Conservation (phyloP, 2,329 filamentous ascomycete genomes). For the Plectosphaerella plurivora region DNA sequence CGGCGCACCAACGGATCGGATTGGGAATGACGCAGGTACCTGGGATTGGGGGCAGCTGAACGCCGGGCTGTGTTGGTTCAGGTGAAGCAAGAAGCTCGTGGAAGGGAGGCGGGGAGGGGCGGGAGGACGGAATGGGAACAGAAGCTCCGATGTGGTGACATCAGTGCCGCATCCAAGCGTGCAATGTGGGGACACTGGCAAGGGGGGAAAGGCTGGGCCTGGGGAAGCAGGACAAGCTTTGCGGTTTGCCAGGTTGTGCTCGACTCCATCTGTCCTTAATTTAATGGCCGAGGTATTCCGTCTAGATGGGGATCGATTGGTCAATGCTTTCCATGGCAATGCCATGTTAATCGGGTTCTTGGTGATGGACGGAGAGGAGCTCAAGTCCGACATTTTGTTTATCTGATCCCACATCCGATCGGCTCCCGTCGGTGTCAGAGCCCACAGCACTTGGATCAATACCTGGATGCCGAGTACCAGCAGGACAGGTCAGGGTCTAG, state of each 20-base stretch:
- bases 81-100: not conserved
- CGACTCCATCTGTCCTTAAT: not conserved
- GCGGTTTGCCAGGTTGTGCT: not conserved
- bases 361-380: no score
- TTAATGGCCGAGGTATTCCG: no score
- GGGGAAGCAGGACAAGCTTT: not conserved
- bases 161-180: constrained; percentile 2
- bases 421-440: no score
- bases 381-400: no score
- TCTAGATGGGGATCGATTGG: no score
- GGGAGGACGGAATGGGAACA: constrained; percentile 1
- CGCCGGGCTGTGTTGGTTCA: not conserved
- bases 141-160: constrained; percentile 9
- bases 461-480: no score
- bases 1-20: not conserved
- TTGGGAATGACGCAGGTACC: not conserved
- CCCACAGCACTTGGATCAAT: no score
- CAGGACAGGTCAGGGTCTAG: no score
- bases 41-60: not conserved
- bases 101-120: not conserved
- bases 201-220: not conserved
- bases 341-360: no score
- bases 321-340: no score
- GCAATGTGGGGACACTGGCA: not conserved
- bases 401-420: no score